Conservation (phyloP, 495 filamentous ascomycete genomes). For the Achaetomiella virescens region DNA sequence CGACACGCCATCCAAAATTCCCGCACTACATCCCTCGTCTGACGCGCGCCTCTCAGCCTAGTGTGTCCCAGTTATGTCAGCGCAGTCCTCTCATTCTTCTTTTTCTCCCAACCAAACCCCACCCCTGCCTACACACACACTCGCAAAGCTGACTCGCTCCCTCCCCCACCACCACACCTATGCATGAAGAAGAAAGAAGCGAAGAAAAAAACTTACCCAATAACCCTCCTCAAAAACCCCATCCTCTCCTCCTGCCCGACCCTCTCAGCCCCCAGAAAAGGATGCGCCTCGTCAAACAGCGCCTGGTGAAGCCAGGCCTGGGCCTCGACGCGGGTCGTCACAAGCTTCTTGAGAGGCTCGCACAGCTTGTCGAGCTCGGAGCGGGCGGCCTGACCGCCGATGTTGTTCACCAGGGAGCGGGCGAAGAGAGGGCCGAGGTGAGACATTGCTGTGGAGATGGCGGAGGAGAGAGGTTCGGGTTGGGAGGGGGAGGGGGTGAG, state of each 20-base stretch:
- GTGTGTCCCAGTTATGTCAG: neutral
- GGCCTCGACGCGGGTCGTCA: constrained; percentile 56
- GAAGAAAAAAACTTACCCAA: constrained; percentile 37
- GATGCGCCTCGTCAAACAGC: constrained; percentile 37
- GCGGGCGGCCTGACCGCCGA: constrained; percentile 66
- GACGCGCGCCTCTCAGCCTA: constrained; percentile 18
- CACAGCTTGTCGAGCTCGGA: constrained; percentile 71
- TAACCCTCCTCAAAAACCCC: constrained; percentile 53
- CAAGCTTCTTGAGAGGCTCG: constrained; percentile 70
- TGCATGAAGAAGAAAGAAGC: neutral
- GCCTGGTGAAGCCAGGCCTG: constrained; percentile 57
- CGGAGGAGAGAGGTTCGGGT: constrained; percentile 36
- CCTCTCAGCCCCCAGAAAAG: constrained; percentile 56
- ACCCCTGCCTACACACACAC: too few relatives aligned
- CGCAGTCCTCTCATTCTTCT: neutral
- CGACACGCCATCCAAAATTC: constrained; percentile 25
- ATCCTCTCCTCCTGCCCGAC: constrained; percentile 56
- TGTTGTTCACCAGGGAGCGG: constrained; percentile 56
- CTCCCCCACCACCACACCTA: too few relatives aligned
- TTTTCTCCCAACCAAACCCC: too few relatives aligned
- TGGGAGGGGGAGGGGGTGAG: constrained; percentile 12
- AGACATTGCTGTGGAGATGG: constrained; percentile 49
- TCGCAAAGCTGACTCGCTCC: too few relatives aligned
- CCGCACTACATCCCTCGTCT: constrained; percentile 23
- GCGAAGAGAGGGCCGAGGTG: constrained; percentile 56